These are phyloP conservation scores for Mycena rosella DNA, from an alignment of 768 basidiomycete species.

Conservation along the genomic window DNA sequence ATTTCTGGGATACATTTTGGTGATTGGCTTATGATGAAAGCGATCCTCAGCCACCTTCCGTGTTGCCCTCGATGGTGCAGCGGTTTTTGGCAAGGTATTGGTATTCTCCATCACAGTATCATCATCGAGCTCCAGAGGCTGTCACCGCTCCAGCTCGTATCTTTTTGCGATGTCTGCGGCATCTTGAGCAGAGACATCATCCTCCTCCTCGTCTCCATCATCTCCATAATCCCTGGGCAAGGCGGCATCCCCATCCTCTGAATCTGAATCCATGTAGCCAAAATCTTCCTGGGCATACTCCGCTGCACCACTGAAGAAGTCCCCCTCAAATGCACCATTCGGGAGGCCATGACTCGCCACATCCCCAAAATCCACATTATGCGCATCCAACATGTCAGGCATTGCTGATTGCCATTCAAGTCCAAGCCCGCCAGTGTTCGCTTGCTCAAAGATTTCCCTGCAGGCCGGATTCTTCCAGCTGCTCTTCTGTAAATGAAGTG, in stretches of 20 bases:
- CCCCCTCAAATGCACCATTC: background rate
- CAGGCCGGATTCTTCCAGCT: no score
- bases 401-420: no score
- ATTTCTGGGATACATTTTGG: background rate
- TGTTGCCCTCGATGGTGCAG: no score
- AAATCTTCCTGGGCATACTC: background rate
- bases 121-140: background rate
- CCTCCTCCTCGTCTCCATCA: background rate
- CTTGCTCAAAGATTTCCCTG: no score
- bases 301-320: background rate
- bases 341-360: background rate
- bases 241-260: background rate
- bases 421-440: no score
- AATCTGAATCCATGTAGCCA: background rate
- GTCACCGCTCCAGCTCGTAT: background rate
- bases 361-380: no score
- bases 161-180: background rate
- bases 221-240: no score
- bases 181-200: background rate
- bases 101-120: background rate
- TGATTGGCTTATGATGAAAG: background rate
- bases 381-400: no score
- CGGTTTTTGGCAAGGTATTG: no score
- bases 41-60: background rate
- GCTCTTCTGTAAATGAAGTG: no score